phyloP scores from a whole-genome alignment of 1,284 basidiomycete species.

The Marasmius oreades region DNA sequence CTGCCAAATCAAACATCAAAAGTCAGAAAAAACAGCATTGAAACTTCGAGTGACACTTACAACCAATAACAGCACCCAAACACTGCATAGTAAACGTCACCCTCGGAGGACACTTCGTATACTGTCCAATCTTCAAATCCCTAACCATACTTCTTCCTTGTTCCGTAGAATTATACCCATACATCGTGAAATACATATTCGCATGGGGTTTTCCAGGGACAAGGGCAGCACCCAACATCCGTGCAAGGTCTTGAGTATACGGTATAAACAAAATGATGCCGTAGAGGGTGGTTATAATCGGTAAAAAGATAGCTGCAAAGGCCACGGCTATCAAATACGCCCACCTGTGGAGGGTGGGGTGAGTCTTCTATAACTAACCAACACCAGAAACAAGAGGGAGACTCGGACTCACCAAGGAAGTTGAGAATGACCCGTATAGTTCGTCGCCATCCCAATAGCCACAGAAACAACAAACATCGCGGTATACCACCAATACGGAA shows the following conservation, averaged over 20 bases:
- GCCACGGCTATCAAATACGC: slow-evolving; percentile 41
- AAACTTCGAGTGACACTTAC: slow-evolving; percentile 34
- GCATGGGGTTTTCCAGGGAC: slow-evolving; percentile 36
- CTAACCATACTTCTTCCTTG: slow-evolving; percentile 27
- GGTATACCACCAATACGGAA: slow-evolving; percentile 60
- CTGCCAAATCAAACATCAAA: slow-evolving; percentile 11
- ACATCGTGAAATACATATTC: slow-evolving; percentile 19
- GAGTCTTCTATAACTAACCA: neutral
- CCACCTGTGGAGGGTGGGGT: slow-evolving; percentile 27
- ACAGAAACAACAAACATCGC: slow-evolving; percentile 40
- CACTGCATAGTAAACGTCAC: slow-evolving; percentile 40
- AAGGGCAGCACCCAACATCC: slow-evolving; percentile 37
- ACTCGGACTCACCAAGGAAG: slow-evolving; percentile 15
- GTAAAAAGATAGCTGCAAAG: slow-evolving; percentile 48
- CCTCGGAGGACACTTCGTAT: slow-evolving; percentile 48
- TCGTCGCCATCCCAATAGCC: slow-evolving; percentile 46
- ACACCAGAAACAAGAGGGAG: neutral
- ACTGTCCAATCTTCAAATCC: slow-evolving; percentile 36
- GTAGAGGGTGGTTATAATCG: slow-evolving; percentile 52
- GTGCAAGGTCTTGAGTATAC: slow-evolving; percentile 29
- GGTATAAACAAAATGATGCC: slow-evolving; percentile 40
- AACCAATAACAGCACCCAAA: slow-evolving; percentile 25
- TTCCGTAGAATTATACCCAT: slow-evolving; percentile 23
- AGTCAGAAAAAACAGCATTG: neutral
- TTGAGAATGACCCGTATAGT: slow-evolving; percentile 37